These are phyloP conservation scores for Penicillium hesseltinei DNA, from an alignment of 2,329 filamentous ascomycete species.

Conservation along the genomic window DNA sequence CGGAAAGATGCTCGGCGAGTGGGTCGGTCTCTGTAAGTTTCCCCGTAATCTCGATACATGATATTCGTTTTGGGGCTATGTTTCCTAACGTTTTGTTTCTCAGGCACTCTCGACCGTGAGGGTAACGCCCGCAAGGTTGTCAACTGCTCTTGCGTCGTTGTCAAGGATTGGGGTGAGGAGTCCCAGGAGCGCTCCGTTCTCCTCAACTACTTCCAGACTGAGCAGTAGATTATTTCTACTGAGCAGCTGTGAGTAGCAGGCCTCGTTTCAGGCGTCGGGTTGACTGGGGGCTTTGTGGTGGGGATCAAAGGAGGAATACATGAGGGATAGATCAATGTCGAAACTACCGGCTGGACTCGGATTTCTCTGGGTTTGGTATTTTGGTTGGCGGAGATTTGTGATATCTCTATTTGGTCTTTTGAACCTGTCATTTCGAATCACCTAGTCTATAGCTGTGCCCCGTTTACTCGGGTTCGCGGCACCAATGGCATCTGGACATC, in stretches of 20 bases:
- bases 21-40: constrained; percentile 96
- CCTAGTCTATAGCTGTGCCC: constrained; percentile 17
- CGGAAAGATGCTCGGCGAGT: constrained; percentile 99
- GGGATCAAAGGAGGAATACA: constrained; percentile 9
- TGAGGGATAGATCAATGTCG: constrained; percentile 8
- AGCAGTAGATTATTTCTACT: constrained; percentile 43
- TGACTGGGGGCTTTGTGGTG: constrained; percentile 12
- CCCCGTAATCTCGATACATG: background rate
- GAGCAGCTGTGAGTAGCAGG: constrained; percentile 4
- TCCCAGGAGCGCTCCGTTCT: constrained; percentile 97
- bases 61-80: background rate
- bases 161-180: constrained; percentile 99
- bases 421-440: constrained; percentile 6
- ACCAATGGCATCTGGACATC: constrained; percentile 17
- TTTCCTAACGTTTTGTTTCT: constrained; percentile 17
- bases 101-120: constrained; percentile 97
- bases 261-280: background rate
- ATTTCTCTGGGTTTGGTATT: too few species aligned
- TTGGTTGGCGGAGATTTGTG: background rate
- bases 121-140: constrained; percentile 99
- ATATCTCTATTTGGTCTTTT: constrained; percentile 11
- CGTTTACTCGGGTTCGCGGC: constrained; percentile 25
- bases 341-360: background rate
- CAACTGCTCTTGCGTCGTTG: constrained; percentile 99
- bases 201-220: constrained; percentile 99